Percentiles rank a stretch among this genome's conserved stretches.
phyloP scores from a whole-genome alignment of 148 eudicot genomes.

The Rhododendron kiyosumense region DNA sequence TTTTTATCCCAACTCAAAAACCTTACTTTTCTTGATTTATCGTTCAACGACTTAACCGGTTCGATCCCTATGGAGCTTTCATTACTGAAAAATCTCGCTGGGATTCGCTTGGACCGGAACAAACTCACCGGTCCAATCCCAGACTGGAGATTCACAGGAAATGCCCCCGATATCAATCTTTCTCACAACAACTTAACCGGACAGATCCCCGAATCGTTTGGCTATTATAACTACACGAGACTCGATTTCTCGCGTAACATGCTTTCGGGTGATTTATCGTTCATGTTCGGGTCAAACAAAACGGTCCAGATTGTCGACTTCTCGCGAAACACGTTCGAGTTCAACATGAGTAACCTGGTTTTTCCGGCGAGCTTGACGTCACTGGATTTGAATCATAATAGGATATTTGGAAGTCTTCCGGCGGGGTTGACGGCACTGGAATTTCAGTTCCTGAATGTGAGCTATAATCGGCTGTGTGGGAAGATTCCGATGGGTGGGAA shows the following conservation, averaged over 20 bases:
- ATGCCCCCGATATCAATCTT: constrained; percentile 9
- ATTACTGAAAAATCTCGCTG: constrained; percentile 18
- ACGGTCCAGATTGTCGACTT: not conserved
- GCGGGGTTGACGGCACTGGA: constrained; percentile 12
- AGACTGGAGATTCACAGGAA: not conserved
- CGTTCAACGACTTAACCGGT: constrained; percentile 37
- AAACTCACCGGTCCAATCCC: constrained; percentile 47
- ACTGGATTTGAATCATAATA: constrained; percentile 45
- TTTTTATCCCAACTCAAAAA: constrained; percentile 31
- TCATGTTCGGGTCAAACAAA: not conserved
- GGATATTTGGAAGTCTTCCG: constrained; percentile 35
- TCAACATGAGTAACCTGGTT: constrained; percentile 4
- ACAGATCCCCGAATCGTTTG: constrained; percentile 34
- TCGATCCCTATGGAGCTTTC: constrained; percentile 35
- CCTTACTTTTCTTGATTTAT: constrained; percentile 20
- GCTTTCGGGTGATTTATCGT: not conserved
- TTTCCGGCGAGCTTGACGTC: constrained; percentile 18
- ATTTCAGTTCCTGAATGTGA: constrained; percentile 24
- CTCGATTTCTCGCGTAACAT: not conserved
- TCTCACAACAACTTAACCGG: constrained; percentile 40
- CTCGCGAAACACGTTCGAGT: not conserved
- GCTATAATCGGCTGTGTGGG: constrained; percentile 42
- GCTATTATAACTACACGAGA: constrained; percentile 17
- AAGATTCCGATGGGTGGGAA: constrained; percentile 36
- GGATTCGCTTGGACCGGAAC: constrained; percentile 31